Base-by-base conservation (phyloP, 306 rosid genomes). In the Lathyrus tuberosus region DNA sequence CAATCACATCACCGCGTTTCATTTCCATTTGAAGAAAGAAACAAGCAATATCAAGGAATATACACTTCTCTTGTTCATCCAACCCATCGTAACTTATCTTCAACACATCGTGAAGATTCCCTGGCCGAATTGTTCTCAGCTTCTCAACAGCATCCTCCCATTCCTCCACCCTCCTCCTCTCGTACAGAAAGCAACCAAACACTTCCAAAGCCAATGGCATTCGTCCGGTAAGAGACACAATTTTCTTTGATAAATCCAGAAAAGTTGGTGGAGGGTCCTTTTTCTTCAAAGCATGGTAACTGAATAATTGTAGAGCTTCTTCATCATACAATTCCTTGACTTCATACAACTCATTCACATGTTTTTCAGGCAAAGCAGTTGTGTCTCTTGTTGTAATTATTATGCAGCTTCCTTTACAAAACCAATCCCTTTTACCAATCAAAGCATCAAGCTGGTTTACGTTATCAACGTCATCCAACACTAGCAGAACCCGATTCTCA, bases 161-260 rank as follows among this genome's bases (percentile, higher is more conserved):
- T 63, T 78, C 85, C 74, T 51, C 67, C 24, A 44, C 33, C 41
- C 58, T 83, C 33, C 92, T 85, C 71, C 72, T 85, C 17, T 48
- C 83, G 54, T 69, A 85, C 65, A 87, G 67, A 65, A 71, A 48
- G 6, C 87, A 87, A 17, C 93, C 93, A 52, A 83, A 80, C 46
- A 89, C 89, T 84, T 89, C 91, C 30, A 89, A 17, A 40, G 96
- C 91, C 85, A 89, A 70, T 4, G 96, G 96, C 58, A 89, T 28
- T 59, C 69, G 43, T 63, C 93, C 87, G 0, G 96, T 84, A 0
- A 81, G 82, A 43, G 62, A 33, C 69, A 89, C 91, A 4, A 84
- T 89, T 65, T 85, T 8, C 49, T 78, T 1, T 10, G 87, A 85
- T 14, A 83, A 18, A 0, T 67, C 4, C 49, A 16, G 9, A 47